Conservation (phyloP, 495 filamentous ascomycete species). For the Talaromyces thailandensis region DNA sequence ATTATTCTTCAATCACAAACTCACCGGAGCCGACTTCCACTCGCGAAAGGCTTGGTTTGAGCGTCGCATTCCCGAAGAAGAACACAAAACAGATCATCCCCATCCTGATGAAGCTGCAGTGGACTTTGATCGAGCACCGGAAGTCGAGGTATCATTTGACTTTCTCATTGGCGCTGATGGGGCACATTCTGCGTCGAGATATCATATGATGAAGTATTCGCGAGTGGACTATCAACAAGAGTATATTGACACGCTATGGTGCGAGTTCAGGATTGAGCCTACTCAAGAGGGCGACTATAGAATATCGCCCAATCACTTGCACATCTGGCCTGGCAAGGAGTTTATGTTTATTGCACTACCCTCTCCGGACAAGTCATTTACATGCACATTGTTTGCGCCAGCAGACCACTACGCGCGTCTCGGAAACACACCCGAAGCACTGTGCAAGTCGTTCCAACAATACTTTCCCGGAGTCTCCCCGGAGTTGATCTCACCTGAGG, state of each 20-base stretch:
- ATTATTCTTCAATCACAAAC: slow-evolving; percentile 84
- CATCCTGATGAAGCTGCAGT: slow-evolving; percentile 6
- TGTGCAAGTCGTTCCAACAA: slow-evolving; percentile 64
- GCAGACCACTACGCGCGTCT: slow-evolving; percentile 42
- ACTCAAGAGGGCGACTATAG: slow-evolving; percentile 49
- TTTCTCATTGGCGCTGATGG: slow-evolving; percentile 93
- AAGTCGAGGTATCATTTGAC: slow-evolving; percentile 78
- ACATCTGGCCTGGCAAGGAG: slow-evolving; percentile 90
- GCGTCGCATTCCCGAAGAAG: slow-evolving; percentile 21
- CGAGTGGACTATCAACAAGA: slow-evolving; percentile 87
- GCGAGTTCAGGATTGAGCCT: slow-evolving; percentile 80
- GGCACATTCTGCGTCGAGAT: slow-evolving; percentile 81
- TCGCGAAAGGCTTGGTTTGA: slow-evolving; percentile 84
- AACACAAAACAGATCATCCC: slow-evolving; percentile 16
- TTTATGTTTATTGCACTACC: slow-evolving; percentile 99
- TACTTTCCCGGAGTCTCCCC: slow-evolving; percentile 84
- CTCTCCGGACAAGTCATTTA: slow-evolving; percentile 80
- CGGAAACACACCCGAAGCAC: slow-evolving; percentile 40
- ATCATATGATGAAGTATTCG: slow-evolving; percentile 88
- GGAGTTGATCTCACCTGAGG: slow-evolving; percentile 59
- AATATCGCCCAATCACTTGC: slow-evolving; percentile 83
- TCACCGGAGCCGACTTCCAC: slow-evolving; percentile 77
- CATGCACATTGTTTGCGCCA: slow-evolving; percentile 87
- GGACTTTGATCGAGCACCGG: slow-evolving; percentile 29
- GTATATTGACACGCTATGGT: slow-evolving; percentile 97